Base-by-base conservation (phyloP, 306 rosid genomes). In the Trifolium repens region DNA sequence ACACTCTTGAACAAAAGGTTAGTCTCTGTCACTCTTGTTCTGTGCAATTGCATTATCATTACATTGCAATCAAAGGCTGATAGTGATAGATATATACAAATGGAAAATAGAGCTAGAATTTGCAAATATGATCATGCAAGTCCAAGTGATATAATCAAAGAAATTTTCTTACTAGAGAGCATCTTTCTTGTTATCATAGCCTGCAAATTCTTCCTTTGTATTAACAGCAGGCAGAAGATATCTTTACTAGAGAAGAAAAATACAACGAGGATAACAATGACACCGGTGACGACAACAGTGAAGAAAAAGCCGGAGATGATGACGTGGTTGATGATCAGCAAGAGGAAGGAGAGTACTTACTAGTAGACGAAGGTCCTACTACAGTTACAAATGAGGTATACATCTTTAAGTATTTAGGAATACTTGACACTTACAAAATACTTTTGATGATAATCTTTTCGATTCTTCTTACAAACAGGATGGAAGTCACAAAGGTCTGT, bases 1-100 rank as follows among this genome's bases (percentile, higher is more conserved):
- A 79, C 54, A 46, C 81, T 57, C 74, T 46, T 39, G 72, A 79
- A 70, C 57, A 55, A 64, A 79, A 79, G 86, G 86, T 82, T 34
- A 24, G 46, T 26, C 72, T 63, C 53, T 64, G 58, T 46, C 53
- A 12, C 34, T 77, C 60, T 27, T 65, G 71, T 59, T 66, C 16
- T 62, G 5, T 22, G 64, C 27, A 61, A 61, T 39, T 22, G 64
- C 27, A 61, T 69, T 39, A 49, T 19, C 46, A 47, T 54, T 54
- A 13, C 65, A 44, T 10, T n/a, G 61, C 24, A 67, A 55, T 27
- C 13, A 49, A 59, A 54, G 58, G 9, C 44, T 49, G 68, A 55
- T 75, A 22, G 0, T 22, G 24, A 22, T 22, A 22, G 1, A 12
- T 63, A 22, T 42, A 64, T 71, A 49, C 7, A 53, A 8, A 39